A percentile compares a stretch with the other conserved stretches of the same genome.
phyloP scores from a whole-genome alignment of 2,329 filamentous ascomycete genomes.

The Pyrenophora tritici-repentis region DNA sequence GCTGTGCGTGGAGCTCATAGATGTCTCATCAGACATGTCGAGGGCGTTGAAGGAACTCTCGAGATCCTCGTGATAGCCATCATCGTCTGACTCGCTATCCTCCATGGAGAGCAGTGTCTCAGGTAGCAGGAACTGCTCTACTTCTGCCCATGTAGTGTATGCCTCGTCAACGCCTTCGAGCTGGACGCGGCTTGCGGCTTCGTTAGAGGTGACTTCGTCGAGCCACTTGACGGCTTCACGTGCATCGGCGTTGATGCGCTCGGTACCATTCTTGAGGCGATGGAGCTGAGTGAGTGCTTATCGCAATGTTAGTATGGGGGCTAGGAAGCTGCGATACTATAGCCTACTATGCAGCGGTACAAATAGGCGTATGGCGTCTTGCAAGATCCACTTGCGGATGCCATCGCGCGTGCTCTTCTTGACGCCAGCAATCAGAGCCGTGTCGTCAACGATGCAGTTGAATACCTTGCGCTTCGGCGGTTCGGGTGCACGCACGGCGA shows the following conservation, averaged over 20 bases:
- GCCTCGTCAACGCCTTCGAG: constrained; percentile 56
- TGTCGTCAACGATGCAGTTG: constrained; percentile 60
- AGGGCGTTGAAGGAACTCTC: constrained; percentile 45
- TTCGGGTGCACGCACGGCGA: constrained; percentile 33
- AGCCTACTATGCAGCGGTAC: constrained; percentile 57
- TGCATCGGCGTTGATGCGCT: constrained; percentile 52
- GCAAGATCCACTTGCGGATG: constrained; percentile 57
- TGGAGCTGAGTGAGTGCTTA: constrained; percentile 54
- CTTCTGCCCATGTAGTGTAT: constrained; percentile 55
- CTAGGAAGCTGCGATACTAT: constrained; percentile 4
- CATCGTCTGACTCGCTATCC: constrained; percentile 47
- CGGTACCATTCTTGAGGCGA: constrained; percentile 49
- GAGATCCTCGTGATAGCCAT: constrained; percentile 45
- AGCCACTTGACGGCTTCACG: constrained; percentile 57
- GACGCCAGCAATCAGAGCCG: constrained; percentile 56
- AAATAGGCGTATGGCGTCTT: constrained; percentile 56
- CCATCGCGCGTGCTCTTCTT: constrained; percentile 59
- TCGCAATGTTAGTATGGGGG: constrained; percentile 25
- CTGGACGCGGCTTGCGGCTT: constrained; percentile 45
- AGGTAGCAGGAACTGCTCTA: constrained; percentile 56
- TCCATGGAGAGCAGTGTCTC: constrained; percentile 57
- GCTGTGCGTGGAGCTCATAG: constrained; percentile 53
- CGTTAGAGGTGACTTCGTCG: constrained; percentile 55
- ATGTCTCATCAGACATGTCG: constrained; percentile 46
- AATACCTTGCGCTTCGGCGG: constrained; percentile 53